Evolutionary conservation across 2,329 filamentous ascomycete species (phyloP).

Genomic region (Tolypocladium inflatum): DNA sequence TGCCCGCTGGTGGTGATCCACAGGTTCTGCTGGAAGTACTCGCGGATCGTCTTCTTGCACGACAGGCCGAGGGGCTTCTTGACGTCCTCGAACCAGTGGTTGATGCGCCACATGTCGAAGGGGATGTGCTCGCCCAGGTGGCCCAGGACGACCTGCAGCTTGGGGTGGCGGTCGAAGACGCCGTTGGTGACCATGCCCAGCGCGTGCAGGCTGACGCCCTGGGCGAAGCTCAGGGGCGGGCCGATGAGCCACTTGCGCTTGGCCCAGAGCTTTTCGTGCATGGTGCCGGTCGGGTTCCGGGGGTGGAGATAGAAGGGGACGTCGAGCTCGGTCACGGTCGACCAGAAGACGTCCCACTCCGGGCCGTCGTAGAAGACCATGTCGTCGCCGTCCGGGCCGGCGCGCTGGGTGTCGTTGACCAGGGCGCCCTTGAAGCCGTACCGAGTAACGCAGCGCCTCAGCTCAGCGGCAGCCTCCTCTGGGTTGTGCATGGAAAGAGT

Average conservation of each 20-base stretch:
- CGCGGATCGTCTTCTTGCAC: conserved; percentile 38
- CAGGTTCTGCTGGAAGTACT: conserved; percentile 46
- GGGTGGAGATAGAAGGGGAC: conserved; percentile 59
- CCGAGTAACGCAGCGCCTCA: conserved; percentile 42
- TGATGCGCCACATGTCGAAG: conserved; percentile 39
- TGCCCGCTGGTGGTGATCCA: conserved; percentile 49
- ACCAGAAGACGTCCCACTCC: conserved; percentile 54
- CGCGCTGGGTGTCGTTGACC: conserved; percentile 52
- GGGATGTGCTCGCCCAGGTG: conserved; percentile 40
- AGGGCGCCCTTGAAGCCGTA: conserved; percentile 54
- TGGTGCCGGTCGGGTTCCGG: conserved; percentile 43
- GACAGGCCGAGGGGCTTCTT: conserved; percentile 38
- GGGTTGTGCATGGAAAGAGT: conserved; percentile 45
- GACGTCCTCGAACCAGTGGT: conserved; percentile 46
- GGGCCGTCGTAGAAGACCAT: conserved; percentile 56
- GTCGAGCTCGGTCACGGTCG: conserved; percentile 45
- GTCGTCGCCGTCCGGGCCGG: conserved; percentile 46
- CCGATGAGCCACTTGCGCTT: conserved; percentile 51
- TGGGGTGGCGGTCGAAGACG: conserved; percentile 38
- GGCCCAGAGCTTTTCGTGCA: conserved; percentile 49
- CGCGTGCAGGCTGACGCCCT: conserved; percentile 48
- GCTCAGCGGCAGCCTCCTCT: conserved; percentile 36
- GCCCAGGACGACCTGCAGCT: conserved; percentile 35
- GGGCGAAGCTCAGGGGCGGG: conserved; percentile 47
- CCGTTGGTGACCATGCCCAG: conserved; percentile 41